phyloP scores from a whole-genome alignment of 305 asterid genomes.

The Salvia sclarea region DNA sequence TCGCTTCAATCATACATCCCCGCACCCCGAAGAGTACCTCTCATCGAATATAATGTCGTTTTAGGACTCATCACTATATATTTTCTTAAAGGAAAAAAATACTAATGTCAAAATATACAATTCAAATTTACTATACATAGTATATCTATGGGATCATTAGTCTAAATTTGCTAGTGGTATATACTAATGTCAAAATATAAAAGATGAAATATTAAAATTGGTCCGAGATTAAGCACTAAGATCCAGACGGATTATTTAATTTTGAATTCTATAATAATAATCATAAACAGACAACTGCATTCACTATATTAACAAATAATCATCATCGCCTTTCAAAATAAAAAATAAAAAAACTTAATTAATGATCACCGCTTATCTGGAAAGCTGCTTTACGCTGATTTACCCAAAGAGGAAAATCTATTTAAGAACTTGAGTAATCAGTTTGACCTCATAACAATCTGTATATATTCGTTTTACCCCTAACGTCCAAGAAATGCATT shows the following conservation, averaged over 20 bases:
- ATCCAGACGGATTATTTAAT: conserved; percentile 1
- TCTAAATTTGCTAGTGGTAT: neutral
- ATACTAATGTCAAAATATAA: neutral
- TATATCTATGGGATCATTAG: neutral
- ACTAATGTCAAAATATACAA: too few relatives aligned
- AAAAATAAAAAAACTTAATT: too few relatives aligned
- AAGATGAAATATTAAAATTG: neutral
- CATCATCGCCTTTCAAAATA: too few relatives aligned
- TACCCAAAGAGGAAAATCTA: neutral
- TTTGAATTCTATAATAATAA: conserved; percentile 12
- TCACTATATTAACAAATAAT: neutral
- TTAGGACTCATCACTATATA: too few relatives aligned
- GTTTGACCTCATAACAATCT: conserved; percentile 6
- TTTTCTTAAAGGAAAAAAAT: too few relatives aligned
- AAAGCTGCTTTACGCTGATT: conserved; percentile 34
- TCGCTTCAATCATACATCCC: too few relatives aligned
- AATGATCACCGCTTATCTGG: conserved; percentile 34
- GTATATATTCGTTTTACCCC: too few relatives aligned
- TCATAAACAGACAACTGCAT: conserved; percentile 18
- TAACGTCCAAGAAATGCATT: neutral
- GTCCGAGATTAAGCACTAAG: neutral
- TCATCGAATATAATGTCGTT: too few relatives aligned
- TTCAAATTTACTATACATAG: neutral
- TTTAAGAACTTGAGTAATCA: neutral
- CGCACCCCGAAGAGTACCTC: too few relatives aligned